Evolutionary conservation across 2,329 filamentous ascomycete genomes (phyloP), one percentile per base, ranked within the genome.

Genomic region (Trichoderma sp.): DNA sequence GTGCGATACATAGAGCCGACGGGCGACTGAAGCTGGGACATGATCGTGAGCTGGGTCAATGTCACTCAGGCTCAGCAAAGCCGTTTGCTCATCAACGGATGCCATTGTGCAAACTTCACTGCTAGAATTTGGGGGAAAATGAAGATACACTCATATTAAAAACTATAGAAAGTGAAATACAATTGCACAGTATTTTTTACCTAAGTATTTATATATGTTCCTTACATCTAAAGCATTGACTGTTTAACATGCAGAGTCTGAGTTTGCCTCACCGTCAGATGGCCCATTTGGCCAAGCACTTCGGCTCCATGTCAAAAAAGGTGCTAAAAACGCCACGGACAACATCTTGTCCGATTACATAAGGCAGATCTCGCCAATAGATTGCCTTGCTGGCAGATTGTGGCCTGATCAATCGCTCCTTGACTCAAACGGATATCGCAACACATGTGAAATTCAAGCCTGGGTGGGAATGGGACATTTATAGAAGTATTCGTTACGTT

Each of bases 1-100:
- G 74, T 91, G 89, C 0, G 89, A 91, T 1, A 82, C 76, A 76
- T 90, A 91, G 7, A 91, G 82, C 0, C 81, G 73, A 0, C 74
- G 73, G 3, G 75, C 32, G 13, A 75, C 62, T 43, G 32, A 20
- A 28, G 39, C 30, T 6, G 57, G 20, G 15, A 69, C 67, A 47
- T 62, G 39, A 30, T 15, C 30, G 34, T 36, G 26, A 2, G 17
- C 3, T 20, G 23, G 36, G 5, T 11, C 7, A 15, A 30, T 63
- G 61, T 6, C 61, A 12, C 8, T 17, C 11, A 23, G 13, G 13
- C 34, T 50, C 17, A 67, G 64, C 32, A 67, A 23, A 57, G 50
- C 15, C 2, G 32, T 57, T 32, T 50, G 64, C 32, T 67, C 64
- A 2, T 57, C 50, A 58, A 20, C 32, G 32, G 64, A 67, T 12